phyloP scores from a whole-genome alignment of 1,284 basidiomycete species.

The Singerocomus rubriflavus region DNA sequence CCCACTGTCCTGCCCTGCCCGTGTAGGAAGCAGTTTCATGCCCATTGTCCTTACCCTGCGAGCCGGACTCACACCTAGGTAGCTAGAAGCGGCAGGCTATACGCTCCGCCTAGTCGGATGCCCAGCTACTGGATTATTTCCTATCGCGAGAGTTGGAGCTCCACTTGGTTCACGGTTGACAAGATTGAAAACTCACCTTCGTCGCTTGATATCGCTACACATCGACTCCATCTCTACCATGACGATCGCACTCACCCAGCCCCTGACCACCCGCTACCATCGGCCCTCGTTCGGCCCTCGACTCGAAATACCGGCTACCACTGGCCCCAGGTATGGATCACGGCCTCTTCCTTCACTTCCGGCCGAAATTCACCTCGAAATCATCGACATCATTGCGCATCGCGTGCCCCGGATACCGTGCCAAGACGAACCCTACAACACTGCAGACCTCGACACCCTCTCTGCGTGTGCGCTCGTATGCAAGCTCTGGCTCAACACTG shows the following conservation, averaged over 20 bases:
- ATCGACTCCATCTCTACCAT: constrained; percentile 10
- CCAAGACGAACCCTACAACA: constrained; percentile 15
- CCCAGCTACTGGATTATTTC: not conserved
- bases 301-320: not conserved
- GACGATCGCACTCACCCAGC: constrained; percentile 12
- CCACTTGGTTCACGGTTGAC: not conserved
- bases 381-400: constrained; percentile 26
- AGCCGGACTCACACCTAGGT: constrained; percentile 1
- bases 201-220: not conserved
- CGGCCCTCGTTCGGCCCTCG: constrained; percentile 2
- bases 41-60: constrained; percentile 1
- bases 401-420: constrained; percentile 12
- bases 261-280: constrained; percentile 1
- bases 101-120: constrained; percentile 8
- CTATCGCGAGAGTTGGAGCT: constrained; percentile 3
- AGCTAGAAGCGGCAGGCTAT: not conserved
- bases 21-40: constrained; percentile 6
- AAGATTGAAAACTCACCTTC: constrained; percentile 15
- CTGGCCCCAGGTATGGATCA: constrained; percentile 6
- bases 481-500: constrained; percentile 32
- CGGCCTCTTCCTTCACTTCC: constrained; percentile 21
- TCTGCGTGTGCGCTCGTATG: constrained; percentile 34
- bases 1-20: constrained; percentile 11
- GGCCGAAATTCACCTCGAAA: constrained; percentile 31
- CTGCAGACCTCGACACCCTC: constrained; percentile 26